Conservation (phyloP, 768 basidiomycete species). For the Russula sp. region DNA sequence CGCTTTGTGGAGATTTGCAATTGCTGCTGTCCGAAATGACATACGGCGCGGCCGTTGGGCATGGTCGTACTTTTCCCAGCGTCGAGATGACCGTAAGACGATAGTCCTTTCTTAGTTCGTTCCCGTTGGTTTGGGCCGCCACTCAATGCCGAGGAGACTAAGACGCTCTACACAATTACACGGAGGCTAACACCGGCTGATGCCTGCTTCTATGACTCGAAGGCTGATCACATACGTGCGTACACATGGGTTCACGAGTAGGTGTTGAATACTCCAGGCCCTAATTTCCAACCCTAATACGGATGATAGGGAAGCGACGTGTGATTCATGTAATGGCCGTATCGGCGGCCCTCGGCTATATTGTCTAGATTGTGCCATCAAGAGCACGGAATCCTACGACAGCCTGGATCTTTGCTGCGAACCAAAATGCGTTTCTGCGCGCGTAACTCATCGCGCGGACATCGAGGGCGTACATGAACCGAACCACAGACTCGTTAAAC, state of each 20-base stretch:
- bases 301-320: slow-evolving; percentile 25
- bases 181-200: slow-evolving; percentile 34
- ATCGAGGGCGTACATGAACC: slow-evolving; percentile 33
- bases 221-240: slow-evolving; percentile 29
- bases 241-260: slow-evolving; percentile 33
- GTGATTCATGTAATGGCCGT: slow-evolving; percentile 34
- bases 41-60: slow-evolving; percentile 34
- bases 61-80: slow-evolving; percentile 37
- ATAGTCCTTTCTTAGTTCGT: slow-evolving; percentile 35
- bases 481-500: slow-evolving; percentile 37
- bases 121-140: slow-evolving; percentile 30
- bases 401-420: slow-evolving; percentile 37
- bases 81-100: slow-evolving; percentile 33
- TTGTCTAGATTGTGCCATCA: slow-evolving; percentile 36
- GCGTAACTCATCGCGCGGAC: slow-evolving; percentile 25
- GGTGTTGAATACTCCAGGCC: neutral
- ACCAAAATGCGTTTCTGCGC: slow-evolving; percentile 30
- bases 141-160: slow-evolving; percentile 27
- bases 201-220: slow-evolving; percentile 33
- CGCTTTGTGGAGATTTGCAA: slow-evolving; percentile 37
- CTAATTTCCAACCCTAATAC: neutral
- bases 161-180: slow-evolving; percentile 23
- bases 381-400: slow-evolving; percentile 14
- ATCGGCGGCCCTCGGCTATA: slow-evolving; percentile 36
- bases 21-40: slow-evolving; percentile 30